Percentiles rank a stretch among this genome's conserved stretches.
phyloP scores from a whole-genome alignment of 1,139 yeast species.

The Kodamaea derodonti region DNA sequence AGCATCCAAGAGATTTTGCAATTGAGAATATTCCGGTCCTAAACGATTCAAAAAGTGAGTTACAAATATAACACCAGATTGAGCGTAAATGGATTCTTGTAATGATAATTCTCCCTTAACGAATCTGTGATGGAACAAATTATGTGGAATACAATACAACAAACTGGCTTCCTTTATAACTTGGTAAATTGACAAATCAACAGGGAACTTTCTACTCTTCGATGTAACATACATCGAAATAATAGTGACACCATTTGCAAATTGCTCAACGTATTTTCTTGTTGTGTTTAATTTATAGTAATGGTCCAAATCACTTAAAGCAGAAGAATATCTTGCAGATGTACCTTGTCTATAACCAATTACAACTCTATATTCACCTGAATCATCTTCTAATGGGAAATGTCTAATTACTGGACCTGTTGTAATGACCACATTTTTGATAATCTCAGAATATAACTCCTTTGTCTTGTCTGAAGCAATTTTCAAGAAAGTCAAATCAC shows the following conservation, averaged over 20 bases:
- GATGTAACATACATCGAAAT: conserved; percentile 83
- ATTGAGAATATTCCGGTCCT: conserved; percentile 82
- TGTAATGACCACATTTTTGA: conserved; percentile 64
- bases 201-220: conserved; percentile 37
- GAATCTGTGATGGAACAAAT: conserved; percentile 72
- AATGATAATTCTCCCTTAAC: conserved; percentile 77
- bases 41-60: conserved; percentile 91
- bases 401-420: conserved; percentile 94
- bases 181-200: conserved; percentile 80
- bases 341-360: conserved; percentile 86
- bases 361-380: conserved; percentile 77
- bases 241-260: conserved; percentile 82
- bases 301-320: conserved; percentile 81
- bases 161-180: conserved; percentile 92
- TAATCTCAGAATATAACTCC: conserved; percentile 67
- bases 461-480: conserved; percentile 82
- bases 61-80: conserved; percentile 87
- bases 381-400: conserved; percentile 65
- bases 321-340: conserved; percentile 84
- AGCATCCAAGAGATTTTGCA: conserved; percentile 61
- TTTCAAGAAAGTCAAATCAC: conserved; percentile 75
- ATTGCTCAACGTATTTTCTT: conserved; percentile 91
- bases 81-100: conserved; percentile 93
- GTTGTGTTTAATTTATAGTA: conserved; percentile 85
- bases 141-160: conserved; percentile 86